Percentiles rank a stretch among this genome's conserved stretches.
Conservation (phyloP, 2,329 filamentous ascomycete genomes). For the Chalaropsis thielavioides region DNA sequence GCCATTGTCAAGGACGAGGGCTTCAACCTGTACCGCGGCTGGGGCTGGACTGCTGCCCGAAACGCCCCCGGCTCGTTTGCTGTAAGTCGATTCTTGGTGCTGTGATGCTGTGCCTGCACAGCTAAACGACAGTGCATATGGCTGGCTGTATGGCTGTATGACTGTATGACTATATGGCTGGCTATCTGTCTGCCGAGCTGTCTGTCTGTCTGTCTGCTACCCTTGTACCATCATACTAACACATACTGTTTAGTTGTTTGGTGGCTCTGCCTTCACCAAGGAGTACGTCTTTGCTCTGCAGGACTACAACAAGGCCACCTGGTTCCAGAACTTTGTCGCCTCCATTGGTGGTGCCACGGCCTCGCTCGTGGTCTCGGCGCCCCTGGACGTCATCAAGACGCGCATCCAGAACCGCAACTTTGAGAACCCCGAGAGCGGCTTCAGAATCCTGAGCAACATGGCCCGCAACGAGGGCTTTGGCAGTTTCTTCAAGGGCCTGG, state of each 20-base stretch:
- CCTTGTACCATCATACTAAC: neutral
- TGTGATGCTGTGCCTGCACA: neutral
- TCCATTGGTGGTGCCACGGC: constrained; percentile 91
- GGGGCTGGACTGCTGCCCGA: constrained; percentile 92
- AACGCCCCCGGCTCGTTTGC: constrained; percentile 96
- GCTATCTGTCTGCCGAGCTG: no score
- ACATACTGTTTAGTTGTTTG: constrained; percentile 55
- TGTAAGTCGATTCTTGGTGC: constrained; percentile 39
- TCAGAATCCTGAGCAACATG: constrained; percentile 88
- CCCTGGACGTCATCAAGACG: constrained; percentile 95
- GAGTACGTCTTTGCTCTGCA: constrained; percentile 80
- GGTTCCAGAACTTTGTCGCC: constrained; percentile 94
- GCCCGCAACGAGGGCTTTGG: constrained; percentile 70
- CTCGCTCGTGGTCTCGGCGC: constrained; percentile 90
- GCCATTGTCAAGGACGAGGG: constrained; percentile 87
- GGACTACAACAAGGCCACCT: constrained; percentile 91
- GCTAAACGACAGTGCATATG: neutral
- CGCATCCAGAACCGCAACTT: constrained; percentile 98
- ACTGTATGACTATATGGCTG: no score
- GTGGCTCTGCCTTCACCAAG: constrained; percentile 93
- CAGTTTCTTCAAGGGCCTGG: constrained; percentile 94
- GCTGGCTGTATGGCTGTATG: no score
- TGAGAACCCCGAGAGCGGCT: constrained; percentile 88
- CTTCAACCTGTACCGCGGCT: constrained; percentile 87
- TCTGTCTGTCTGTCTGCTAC: neutral